Base-by-base conservation (phyloP, 1,284 basidiomycete genomes). In the Ganoderma sinense region DNA sequence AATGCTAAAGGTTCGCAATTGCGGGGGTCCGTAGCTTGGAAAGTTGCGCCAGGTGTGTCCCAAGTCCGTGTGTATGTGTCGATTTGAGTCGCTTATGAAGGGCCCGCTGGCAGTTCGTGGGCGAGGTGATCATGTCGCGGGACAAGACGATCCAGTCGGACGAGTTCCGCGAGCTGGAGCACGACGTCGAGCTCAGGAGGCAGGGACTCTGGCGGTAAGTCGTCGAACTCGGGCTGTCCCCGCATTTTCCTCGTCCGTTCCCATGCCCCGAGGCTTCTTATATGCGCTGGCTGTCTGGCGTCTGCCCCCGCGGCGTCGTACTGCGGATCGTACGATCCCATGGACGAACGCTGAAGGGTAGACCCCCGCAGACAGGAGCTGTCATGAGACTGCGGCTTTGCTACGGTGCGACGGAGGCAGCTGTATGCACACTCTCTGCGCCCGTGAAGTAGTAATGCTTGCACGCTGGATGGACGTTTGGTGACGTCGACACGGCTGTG, bases 111-210 rank as follows among this genome's bases (percentile, higher is more conserved):
- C 70, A 73, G 72, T 56, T 73, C 62, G 67, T 73, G 4, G 80
- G 82, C 63, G 82, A 83, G 73, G 80, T 81, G 55, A 81, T 83
- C 66, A 78, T 80, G 39, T 73, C 78, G 10, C 76, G 80, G 45
- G 81, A 82, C 74, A 81, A 79, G 76, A 80, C 80, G 8, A 71
- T 74, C 45, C 78, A 80, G 40, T 81, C 81, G n/a, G 82, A 82
- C 40, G 82, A 82, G 73, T 80, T 82, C 66, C 78, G 76, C 40
- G 81, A 82, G 71, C 69, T 82, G 45, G 77, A 77, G 62, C 72
- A 81, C 71, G 76, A 84, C 60, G 80, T 85, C 20, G 78, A 78
- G 29, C 43, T 85, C 66, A 76, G 83, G 68, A 74, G 79, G 64
- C 75, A 80, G 71, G 81, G 81, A 31, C 70, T 82, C 10, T 78